Conservation (phyloP, 2,329 filamentous ascomycete species). For the Xylaria sp. region DNA sequence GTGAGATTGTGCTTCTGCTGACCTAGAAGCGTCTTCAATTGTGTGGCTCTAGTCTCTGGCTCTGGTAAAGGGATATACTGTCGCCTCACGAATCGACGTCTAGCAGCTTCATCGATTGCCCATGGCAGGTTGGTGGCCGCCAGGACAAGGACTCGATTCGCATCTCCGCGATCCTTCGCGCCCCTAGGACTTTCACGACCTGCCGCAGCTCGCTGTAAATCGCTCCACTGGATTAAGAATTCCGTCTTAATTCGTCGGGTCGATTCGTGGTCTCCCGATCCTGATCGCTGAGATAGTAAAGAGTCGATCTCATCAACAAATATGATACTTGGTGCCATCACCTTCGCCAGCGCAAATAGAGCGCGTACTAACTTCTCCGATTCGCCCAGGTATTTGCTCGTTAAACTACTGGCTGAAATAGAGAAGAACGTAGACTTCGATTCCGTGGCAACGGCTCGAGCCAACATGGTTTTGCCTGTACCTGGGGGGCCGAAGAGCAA, state of each 20-base stretch:
- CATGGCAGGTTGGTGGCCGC: constrained; percentile 97
- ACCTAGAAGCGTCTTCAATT: constrained; percentile 81
- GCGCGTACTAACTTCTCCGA: constrained; percentile 96
- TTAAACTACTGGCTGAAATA: constrained; percentile 92
- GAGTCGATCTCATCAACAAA: constrained; percentile 99
- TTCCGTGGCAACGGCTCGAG: constrained; percentile 92
- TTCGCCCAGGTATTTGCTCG: constrained; percentile 95
- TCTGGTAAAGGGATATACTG: constrained; percentile 98
- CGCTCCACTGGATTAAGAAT: constrained; percentile 97
- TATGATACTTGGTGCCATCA: constrained; percentile 92
- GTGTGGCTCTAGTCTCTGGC: constrained; percentile 79
- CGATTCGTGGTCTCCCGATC: constrained; percentile 89
- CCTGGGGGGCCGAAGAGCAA: constrained; percentile 95
- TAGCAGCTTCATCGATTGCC: constrained; percentile 96
- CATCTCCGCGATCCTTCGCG: constrained; percentile 79
- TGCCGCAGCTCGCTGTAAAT: constrained; percentile 90
- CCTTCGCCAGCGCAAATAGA: constrained; percentile 88
- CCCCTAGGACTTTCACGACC: constrained; percentile 77
- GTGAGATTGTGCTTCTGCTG: constrained; percentile 87
- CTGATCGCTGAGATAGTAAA: constrained; percentile 83
- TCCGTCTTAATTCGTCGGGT: constrained; percentile 96
- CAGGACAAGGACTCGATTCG: constrained; percentile 88
- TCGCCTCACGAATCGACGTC: constrained; percentile 87
- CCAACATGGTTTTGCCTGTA: constrained; percentile 99
- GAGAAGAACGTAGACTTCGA: constrained; percentile 96